Evolutionary conservation across 495 filamentous ascomycete genomes (phyloP), one percentile per base, ranked within the genome.

Genomic region (Penicillium odoratum): DNA sequence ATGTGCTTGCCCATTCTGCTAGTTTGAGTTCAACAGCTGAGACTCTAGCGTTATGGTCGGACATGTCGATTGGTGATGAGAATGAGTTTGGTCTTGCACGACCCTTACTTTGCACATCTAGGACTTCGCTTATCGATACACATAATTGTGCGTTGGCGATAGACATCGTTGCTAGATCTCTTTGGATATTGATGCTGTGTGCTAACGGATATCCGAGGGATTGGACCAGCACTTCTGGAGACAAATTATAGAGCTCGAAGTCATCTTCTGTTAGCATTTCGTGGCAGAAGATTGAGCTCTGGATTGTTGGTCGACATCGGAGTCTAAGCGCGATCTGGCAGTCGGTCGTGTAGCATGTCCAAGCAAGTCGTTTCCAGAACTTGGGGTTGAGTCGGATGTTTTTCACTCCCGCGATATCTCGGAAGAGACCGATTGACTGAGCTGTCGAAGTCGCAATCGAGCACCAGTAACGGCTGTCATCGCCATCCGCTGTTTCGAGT

Each of bases 301-400:
- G 38, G 10, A 64, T 67, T 7, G 55, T 43, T 30, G 64, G 56
- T 36, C 44, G 47, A 15, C 64, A 60, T 53, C 64, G 21, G 0
- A 58, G 31, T 34, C 61, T 21, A 7, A 67, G 46, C 15, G 64
- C 51, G 13, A 58, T 58, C 11, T 60, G 56, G 31, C 51, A 56
- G 53, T 67, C 64, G 11, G 50, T 54, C 25, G 58, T 58, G 45
- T 67, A 63, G 34, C 64, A 67, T 38, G 57, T n/a, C 64, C 64
- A 67, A 3, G 64, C 61, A 7, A 64, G 48, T 31, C 64, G 48
- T 49, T 53, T 58, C 61, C 61, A 61, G 6, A 64, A 49, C 3
- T 38, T 63, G 3, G 57, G 36, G 13, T 46, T 49, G 9, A 58
- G 31, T 9, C 38, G 21, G 9, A 48, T 16, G n/a, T 60, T 58